Conservation (phyloP, 1,284 basidiomycete species). For the Athelia sp. region DNA sequence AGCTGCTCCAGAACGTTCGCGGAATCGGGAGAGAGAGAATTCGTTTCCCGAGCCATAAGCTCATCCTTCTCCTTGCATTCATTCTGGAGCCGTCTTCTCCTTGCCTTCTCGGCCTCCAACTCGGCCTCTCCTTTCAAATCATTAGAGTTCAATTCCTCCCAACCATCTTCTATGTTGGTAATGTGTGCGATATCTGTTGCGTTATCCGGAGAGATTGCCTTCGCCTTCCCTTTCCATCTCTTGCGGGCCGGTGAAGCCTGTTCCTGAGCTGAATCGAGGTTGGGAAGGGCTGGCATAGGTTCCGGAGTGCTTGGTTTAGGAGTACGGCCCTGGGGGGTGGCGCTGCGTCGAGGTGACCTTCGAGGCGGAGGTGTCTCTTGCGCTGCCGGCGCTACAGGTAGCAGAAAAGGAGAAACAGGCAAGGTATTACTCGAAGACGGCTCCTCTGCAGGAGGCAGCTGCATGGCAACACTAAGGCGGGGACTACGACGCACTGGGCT, state of each 20-base stretch:
- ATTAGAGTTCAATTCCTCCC: not conserved
- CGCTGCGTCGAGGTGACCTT: constrained; percentile 4
- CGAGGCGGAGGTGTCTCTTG: not conserved
- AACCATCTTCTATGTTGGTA: not conserved
- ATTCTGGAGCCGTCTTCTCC: constrained; percentile 4
- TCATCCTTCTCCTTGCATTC: constrained; percentile 2
- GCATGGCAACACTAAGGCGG: not conserved
- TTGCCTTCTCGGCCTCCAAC: not conserved
- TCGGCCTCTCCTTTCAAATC: not conserved
- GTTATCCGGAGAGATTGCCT: not conserved
- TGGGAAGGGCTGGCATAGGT: not conserved
- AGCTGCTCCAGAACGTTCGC: constrained; percentile 25
- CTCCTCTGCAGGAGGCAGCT: not conserved
- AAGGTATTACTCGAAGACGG: not conserved
- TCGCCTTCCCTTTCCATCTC: constrained; percentile 6
- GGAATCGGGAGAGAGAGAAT: constrained; percentile 33
- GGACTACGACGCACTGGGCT: not conserved
- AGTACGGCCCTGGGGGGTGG: constrained; percentile 1
- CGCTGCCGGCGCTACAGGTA: not conserved
- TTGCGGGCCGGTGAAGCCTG: not conserved
- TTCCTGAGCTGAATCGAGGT: too few relatives aligned
- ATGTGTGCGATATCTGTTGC: not conserved
- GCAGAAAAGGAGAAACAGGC: not conserved
- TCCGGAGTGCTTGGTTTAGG: not conserved
- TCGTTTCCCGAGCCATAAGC: not conserved